These are phyloP conservation scores for Neofusicoccum umdonicola DNA, from an alignment of 2,329 filamentous ascomycete genomes.

Conservation along the genomic window DNA sequence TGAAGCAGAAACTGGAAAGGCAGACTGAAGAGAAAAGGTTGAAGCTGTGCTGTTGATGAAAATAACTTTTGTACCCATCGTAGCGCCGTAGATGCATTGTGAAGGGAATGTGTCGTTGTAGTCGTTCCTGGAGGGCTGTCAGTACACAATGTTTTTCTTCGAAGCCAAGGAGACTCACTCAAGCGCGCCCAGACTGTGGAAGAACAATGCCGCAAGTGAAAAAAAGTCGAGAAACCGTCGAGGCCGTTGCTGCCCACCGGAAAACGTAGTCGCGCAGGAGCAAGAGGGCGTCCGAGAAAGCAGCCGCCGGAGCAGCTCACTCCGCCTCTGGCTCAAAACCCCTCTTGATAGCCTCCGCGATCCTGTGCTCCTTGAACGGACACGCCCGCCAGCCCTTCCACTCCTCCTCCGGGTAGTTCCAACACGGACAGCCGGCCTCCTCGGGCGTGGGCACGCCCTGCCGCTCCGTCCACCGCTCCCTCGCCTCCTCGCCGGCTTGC, in stretches of 20 bases:
- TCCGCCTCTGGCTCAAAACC: neutral
- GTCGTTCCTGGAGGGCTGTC: neutral
- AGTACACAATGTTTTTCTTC: neutral
- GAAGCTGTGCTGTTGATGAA: too few relatives aligned
- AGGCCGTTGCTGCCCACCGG: too few relatives aligned
- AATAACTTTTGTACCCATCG: too few relatives aligned
- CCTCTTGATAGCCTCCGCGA: neutral
- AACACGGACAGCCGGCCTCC: neutral
- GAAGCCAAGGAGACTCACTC: too few relatives aligned
- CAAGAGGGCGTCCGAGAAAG: too few relatives aligned
- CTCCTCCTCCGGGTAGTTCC: neutral
- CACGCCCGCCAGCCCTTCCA: conserved; percentile 8
- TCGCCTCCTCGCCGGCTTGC: conserved; percentile 23
- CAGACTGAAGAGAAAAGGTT: too few relatives aligned
- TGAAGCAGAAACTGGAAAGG: too few relatives aligned
- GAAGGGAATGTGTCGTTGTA: neutral
- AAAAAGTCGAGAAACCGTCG: too few relatives aligned
- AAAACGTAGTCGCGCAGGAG: too few relatives aligned
- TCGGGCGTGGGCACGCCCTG: neutral
- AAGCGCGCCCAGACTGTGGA: too few relatives aligned
- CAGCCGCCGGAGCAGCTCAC: too few relatives aligned
- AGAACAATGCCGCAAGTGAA: too few relatives aligned
- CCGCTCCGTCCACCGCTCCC: conserved; percentile 34
- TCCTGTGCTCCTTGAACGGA: neutral
- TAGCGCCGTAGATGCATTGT: neutral